Evolutionary conservation across 1,139 yeast genomes (phyloP).

Genomic region (Saccharomyces hybrid): DNA sequence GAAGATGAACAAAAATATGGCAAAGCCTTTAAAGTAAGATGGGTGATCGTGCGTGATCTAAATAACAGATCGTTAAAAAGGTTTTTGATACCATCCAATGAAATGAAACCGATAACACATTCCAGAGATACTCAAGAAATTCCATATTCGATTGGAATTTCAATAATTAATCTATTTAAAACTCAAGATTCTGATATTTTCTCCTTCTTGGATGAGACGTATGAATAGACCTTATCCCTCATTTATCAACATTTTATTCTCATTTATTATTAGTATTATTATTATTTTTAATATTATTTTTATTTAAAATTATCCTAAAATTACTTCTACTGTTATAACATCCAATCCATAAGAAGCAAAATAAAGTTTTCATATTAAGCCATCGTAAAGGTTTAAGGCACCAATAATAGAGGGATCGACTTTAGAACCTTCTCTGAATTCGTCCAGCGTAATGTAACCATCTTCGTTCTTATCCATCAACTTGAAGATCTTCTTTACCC

Average conservation of each 20-base stretch:
- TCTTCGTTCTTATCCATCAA: constrained; percentile 64
- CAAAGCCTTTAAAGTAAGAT: constrained; percentile 45
- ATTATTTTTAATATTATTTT: not conserved
- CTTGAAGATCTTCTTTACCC: constrained; percentile 74
- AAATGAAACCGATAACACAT: constrained; percentile 45
- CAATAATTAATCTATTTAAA: constrained; percentile 41
- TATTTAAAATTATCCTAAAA: not conserved
- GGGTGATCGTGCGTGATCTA: constrained; percentile 46
- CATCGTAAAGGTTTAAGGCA: constrained; percentile 75
- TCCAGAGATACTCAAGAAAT: constrained; percentile 56
- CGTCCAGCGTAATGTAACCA: constrained; percentile 65
- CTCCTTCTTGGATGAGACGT: constrained; percentile 15
- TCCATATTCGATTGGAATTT: constrained; percentile 37
- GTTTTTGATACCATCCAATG: constrained; percentile 40
- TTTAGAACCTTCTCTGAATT: constrained; percentile 74
- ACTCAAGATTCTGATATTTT: constrained; percentile 10
- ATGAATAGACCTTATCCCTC: constrained; percentile 24
- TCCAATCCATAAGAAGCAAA: not conserved
- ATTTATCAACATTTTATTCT: not conserved
- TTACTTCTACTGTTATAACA: not conserved
- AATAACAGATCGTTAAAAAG: constrained; percentile 42
- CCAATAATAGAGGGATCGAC: constrained; percentile 74
- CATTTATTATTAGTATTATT: not conserved
- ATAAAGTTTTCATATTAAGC: constrained; percentile 43
- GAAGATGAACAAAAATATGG: constrained; percentile 44